phyloP scores from a whole-genome alignment of 2,329 filamentous ascomycete genomes.

The Stachybotrys chlorohalonatus region DNA sequence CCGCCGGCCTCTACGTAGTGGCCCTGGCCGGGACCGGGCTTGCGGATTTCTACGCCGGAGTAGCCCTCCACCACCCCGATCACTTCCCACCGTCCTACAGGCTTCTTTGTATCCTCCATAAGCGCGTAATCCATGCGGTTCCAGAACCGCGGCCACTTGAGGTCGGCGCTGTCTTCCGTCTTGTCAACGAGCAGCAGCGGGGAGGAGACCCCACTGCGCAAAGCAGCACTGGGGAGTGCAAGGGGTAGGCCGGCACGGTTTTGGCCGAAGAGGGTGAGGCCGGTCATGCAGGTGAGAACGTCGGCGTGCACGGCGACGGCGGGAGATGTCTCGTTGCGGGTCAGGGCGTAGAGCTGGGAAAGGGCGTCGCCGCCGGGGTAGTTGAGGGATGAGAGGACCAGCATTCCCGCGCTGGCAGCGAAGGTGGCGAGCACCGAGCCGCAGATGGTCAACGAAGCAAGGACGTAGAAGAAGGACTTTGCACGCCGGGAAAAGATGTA shows the following conservation, averaged over 20 bases:
- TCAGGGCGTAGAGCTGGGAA: slow-evolving; percentile 33
- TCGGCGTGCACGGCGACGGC: slow-evolving; percentile 49
- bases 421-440: slow-evolving; percentile 53
- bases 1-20: neutral
- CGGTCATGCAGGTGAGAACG: slow-evolving; percentile 61
- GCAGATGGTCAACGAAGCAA: slow-evolving; percentile 46
- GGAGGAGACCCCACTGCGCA: slow-evolving; percentile 2
- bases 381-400: slow-evolving; percentile 77
- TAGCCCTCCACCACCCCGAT: slow-evolving; percentile 49
- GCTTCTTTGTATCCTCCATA: slow-evolving; percentile 39
- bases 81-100: slow-evolving; percentile 45
- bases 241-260: slow-evolving; percentile 28
- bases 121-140: slow-evolving; percentile 54
- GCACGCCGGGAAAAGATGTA: slow-evolving; percentile 58
- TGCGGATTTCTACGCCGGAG: slow-evolving; percentile 48
- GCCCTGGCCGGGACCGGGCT: slow-evolving; percentile 27
- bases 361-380: slow-evolving; percentile 88
- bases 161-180: slow-evolving; percentile 41
- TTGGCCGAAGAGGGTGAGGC: slow-evolving; percentile 56
- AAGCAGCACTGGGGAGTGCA: slow-evolving; percentile 14
- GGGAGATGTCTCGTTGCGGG: slow-evolving; percentile 11
- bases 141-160: slow-evolving; percentile 49
- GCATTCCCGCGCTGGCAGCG: slow-evolving; percentile 53
- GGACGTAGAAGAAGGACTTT: slow-evolving; percentile 48
- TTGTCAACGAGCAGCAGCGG: slow-evolving; percentile 46